A percentile compares a stretch with the other conserved stretches of the same genome.
Evolutionary conservation across 352 stramenopile species (phyloP).

Genomic region (Phytophthora cactorum): DNA sequence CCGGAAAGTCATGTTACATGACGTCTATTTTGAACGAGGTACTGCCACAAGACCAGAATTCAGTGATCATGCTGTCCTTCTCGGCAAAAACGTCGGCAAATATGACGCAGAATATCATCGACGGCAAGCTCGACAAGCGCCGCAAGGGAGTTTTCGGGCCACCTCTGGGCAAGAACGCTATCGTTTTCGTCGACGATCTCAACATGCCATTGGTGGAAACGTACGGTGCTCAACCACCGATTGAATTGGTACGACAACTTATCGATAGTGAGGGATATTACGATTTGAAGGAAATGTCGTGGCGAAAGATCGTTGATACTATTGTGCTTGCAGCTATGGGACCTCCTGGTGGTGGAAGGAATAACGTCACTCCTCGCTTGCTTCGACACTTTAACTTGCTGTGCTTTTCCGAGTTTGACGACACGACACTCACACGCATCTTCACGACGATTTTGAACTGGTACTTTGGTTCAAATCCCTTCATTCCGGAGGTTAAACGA

Average conservation of each 20-base stretch:
- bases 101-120: constrained; percentile 96
- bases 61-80: constrained; percentile 91
- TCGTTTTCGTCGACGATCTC: constrained; percentile 95
- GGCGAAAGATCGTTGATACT: constrained; percentile 92
- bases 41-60: constrained; percentile 83
- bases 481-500: constrained; percentile 74
- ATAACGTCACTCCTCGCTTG: constrained; percentile 91
- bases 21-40: constrained; percentile 84
- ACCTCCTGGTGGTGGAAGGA: constrained; percentile 89
- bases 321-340: constrained; percentile 93
- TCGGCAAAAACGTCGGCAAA: constrained; percentile 94
- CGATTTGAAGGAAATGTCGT: constrained; percentile 94
- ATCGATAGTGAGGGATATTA: constrained; percentile 93
- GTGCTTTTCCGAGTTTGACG: constrained; percentile 95
- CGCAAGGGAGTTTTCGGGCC: constrained; percentile 93
- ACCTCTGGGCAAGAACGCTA: constrained; percentile 82
- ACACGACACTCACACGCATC: constrained; percentile 92
- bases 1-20: constrained; percentile 93
- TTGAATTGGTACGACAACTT: constrained; percentile 93
- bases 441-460: constrained; percentile 92
- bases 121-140: constrained; percentile 95
- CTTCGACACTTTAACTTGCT: constrained; percentile 94
- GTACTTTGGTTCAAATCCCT: constrained; percentile 79
- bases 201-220: constrained; percentile 96
- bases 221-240: constrained; percentile 93